Base-by-base conservation (phyloP, 2,329 filamentous ascomycete genomes). In the Penicillium sp. region DNA sequence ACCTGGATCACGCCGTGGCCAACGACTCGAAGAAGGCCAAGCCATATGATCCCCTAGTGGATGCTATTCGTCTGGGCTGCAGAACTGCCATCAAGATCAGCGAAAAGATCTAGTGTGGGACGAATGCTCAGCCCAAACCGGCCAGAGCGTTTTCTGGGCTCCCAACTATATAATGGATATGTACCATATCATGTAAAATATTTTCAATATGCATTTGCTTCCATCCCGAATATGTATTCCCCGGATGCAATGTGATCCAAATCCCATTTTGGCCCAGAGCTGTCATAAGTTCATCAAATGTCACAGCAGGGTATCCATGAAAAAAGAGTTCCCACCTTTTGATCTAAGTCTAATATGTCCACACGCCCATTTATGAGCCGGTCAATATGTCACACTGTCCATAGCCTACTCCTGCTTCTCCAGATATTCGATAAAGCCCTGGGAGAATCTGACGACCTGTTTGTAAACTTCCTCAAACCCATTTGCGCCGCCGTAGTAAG, bases 1-100 rank as follows among this genome's bases (percentile, higher is more conserved):
- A 99, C 82, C 80, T 99, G 67, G 95, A 99, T 76, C 91, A 96
- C 80, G 95, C 95, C 0, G 90, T 99, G 22, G 90, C 95, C 76
- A 90, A 98, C 73, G 94, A 98, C 80, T 90, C 93, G 2, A 92
- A 95, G 78, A 88, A 93, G 79, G 95, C 95, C 6, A 87, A 89
- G 76, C 93, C 94, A 33, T 94, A 98, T 77, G 93, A 94, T 83
- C 79, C 97, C 59, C 81, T 99, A 65, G 96, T 93, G 0, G 91
- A 90, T 49, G 85, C 93, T 8, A 97, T 99, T 70, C 85, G 93
- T 58, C 87, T 91, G n/a, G 95, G 95, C 1, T 99, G 95, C 78
- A 86, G 91, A 65, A 90, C 92, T 0, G 95, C 95, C 0, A 99
- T 99, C 65, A 97, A 92, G 90, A 87, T 96, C 53, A 96, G 76